Evolutionary conservation across 148 eudicot genomes (phyloP).

Genomic region (Rhododendron williamsianum): DNA sequence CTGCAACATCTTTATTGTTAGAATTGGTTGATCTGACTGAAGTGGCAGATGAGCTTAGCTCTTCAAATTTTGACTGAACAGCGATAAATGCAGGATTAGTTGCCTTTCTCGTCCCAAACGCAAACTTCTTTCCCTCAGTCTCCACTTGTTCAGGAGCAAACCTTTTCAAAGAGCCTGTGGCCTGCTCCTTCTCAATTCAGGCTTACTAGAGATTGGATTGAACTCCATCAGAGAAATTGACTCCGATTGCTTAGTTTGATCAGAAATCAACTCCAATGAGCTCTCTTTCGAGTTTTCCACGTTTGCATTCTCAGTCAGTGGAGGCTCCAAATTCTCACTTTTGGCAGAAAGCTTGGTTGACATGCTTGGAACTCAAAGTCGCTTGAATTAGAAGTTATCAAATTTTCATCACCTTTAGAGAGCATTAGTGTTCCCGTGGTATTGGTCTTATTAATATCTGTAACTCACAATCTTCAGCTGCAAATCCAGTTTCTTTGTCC

Average conservation of each 20-base stretch:
- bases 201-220: slow-evolving; percentile 16
- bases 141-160: slow-evolving; percentile 47
- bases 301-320: slow-evolving; percentile 20
- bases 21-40: slow-evolving; percentile 30
- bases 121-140: slow-evolving; percentile 52
- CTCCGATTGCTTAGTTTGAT: slow-evolving; percentile 9
- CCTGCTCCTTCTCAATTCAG: slow-evolving; percentile 33
- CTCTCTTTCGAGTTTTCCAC: slow-evolving; percentile 15
- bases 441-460: slow-evolving; percentile 17
- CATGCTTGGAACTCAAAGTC: slow-evolving; percentile 15
- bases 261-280: slow-evolving; percentile 18
- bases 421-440: slow-evolving; percentile 17
- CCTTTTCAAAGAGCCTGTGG: slow-evolving; percentile 28
- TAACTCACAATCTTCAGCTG: slow-evolving; percentile 27
- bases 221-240: slow-evolving; percentile 20
- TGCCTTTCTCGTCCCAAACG: slow-evolving; percentile 47
- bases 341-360: slow-evolving; percentile 18
- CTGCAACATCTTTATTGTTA: slow-evolving; percentile 27
- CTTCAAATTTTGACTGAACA: slow-evolving; percentile 71
- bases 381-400: slow-evolving; percentile 18
- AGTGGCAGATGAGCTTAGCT: slow-evolving; percentile 37
- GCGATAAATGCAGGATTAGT: slow-evolving; percentile 67
- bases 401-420: slow-evolving; percentile 26
- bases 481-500: slow-evolving; percentile 20
- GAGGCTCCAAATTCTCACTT: slow-evolving; percentile 23